Conservation (phyloP, 306 rosid genomes). For the Fragaria nilgerrensis region DNA sequence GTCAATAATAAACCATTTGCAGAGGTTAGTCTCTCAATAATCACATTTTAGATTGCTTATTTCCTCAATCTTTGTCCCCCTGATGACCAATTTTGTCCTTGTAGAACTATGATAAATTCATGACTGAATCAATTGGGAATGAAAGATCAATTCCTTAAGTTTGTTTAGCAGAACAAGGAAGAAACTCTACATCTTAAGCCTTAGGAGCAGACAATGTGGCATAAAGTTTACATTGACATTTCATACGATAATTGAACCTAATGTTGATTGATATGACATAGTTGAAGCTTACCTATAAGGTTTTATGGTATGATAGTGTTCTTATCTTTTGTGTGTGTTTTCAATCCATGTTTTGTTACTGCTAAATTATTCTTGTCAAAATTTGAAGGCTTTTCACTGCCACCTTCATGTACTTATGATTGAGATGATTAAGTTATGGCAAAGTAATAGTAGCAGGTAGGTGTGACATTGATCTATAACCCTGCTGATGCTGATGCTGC, state of each 20-base stretch:
- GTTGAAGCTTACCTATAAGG: neutral
- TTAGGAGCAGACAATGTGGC: neutral
- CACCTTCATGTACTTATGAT: neutral
- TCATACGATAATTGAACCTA: neutral
- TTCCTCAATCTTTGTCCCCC: constrained; percentile 1
- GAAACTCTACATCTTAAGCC: constrained; percentile 29
- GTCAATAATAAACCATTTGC: constrained; percentile 64
- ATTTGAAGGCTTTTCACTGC: neutral
- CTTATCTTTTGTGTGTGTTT: neutral
- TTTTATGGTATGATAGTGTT: neutral
- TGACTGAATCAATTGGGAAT: constrained; percentile 19
- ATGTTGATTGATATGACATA: neutral
- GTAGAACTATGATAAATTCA: constrained; percentile 5
- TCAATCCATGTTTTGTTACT: neutral
- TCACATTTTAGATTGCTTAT: neutral
- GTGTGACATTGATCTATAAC: constrained; percentile 1
- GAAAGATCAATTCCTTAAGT: constrained; percentile 32
- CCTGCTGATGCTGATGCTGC: neutral
- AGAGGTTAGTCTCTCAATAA: constrained; percentile 47
- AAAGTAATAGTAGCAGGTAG: neutral
- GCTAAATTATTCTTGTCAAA: neutral
- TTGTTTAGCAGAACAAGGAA: constrained; percentile 32
- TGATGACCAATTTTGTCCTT: no score
- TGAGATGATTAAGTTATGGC: neutral
- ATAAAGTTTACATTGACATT: neutral